These are phyloP conservation scores for Clarireedia sp. DNA, from an alignment of 2,329 filamentous ascomycete species.

Conservation along the genomic window DNA sequence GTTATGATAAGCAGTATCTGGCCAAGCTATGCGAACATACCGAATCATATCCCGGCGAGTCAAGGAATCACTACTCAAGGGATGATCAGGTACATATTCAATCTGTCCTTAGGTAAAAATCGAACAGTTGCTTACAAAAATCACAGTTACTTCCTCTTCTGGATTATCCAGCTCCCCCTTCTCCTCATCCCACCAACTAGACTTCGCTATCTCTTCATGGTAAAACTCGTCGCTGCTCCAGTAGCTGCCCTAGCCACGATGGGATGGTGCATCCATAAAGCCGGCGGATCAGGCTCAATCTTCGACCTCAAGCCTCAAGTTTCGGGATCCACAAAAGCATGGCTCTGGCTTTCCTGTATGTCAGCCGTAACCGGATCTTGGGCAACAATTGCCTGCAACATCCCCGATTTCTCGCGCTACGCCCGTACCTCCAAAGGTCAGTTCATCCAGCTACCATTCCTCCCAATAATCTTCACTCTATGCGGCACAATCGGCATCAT, in stretches of 20 bases:
- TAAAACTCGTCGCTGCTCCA: constrained; percentile 44
- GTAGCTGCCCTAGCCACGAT: constrained; percentile 54
- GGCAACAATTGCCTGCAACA: constrained; percentile 30
- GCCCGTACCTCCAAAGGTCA: constrained; percentile 23
- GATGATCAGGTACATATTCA: constrained; percentile 35
- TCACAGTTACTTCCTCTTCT: constrained; percentile 41
- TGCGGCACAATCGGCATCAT: constrained; percentile 44
- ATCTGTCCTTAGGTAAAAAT: constrained; percentile 41
- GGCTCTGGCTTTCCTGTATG: constrained; percentile 26
- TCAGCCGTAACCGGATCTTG: constrained; percentile 27
- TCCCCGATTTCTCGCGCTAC: constrained; percentile 31
- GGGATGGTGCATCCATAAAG: constrained; percentile 53
- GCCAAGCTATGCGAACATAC: constrained; percentile 41
- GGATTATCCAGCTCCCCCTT: constrained; percentile 31
- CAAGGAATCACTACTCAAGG: constrained; percentile 47
- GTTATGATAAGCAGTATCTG: constrained; percentile 41
- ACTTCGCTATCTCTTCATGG: constrained; percentile 44
- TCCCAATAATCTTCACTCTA: constrained; percentile 26
- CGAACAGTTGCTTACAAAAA: not conserved
- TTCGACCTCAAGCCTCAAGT: constrained; percentile 22
- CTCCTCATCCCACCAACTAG: constrained; percentile 43
- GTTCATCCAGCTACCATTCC: constrained; percentile 34
- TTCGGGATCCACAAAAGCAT: constrained; percentile 23
- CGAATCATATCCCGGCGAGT: constrained; percentile 34
- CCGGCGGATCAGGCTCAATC: constrained; percentile 35